A percentile compares a stretch with the other conserved stretches of the same genome.
These are phyloP conservation scores for Lachancea mirantina DNA, from an alignment of 805 yeast genomes.

Conservation along the genomic window DNA sequence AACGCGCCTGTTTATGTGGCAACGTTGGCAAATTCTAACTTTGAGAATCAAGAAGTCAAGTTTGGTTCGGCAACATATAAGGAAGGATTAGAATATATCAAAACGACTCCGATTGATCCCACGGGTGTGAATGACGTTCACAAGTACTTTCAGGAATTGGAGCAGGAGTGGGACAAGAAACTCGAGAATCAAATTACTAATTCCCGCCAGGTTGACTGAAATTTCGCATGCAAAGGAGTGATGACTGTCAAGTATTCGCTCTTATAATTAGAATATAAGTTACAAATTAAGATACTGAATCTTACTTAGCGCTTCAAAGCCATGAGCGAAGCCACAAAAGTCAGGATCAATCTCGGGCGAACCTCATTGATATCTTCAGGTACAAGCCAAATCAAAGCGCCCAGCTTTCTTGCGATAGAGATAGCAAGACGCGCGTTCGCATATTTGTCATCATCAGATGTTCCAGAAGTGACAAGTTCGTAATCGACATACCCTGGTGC, in stretches of 20 bases:
- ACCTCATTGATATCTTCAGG: constrained; percentile 99
- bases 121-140: constrained; percentile 63
- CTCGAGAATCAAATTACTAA: constrained; percentile 66
- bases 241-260: too few species aligned
- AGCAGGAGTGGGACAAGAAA: constrained; percentile 64
- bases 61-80: constrained; percentile 68
- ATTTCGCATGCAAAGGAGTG: not conserved
- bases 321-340: constrained; percentile 96
- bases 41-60: constrained; percentile 44
- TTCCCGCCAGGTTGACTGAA: constrained; percentile 30
- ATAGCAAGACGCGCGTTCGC: constrained; percentile 96
- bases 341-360: constrained; percentile 83
- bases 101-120: constrained; percentile 46
- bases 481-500: constrained; percentile 98
- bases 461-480: constrained; percentile 76
- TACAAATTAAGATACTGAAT: not conserved
- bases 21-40: constrained; percentile 40
- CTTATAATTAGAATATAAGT: constrained; percentile 2
- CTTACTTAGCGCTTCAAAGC: constrained; percentile 37
- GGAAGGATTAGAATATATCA: constrained; percentile 59
- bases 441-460: constrained; percentile 75
- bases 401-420: constrained; percentile 95
- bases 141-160: constrained; percentile 51
- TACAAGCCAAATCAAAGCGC: constrained; percentile 97
- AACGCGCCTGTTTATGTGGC: constrained; percentile 75